A percentile compares a stretch with the other conserved stretches of the same genome.
Conservation (phyloP, 192 early-diverging fungal species). For the Umbelopsis isabellina region DNA sequence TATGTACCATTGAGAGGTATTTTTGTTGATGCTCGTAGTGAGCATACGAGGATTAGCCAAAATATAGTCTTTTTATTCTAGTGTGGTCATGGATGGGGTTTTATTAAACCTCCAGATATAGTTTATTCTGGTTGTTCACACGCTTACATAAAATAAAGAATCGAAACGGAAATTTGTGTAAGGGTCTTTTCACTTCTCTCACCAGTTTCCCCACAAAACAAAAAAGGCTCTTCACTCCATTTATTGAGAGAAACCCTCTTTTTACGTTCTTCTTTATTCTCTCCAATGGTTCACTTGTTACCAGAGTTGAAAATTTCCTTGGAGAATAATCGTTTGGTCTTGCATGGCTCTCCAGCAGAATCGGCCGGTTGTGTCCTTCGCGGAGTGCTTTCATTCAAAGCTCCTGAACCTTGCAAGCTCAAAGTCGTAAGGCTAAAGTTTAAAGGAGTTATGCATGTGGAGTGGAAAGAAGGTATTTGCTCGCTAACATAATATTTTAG, state of each 20-base stretch:
- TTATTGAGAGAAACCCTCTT: background rate
- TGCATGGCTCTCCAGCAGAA: slow-evolving; percentile 41
- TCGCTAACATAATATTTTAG: background rate
- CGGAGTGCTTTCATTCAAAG: slow-evolving; percentile 49
- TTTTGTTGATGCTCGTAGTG: too few relatives aligned
- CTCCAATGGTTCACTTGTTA: slow-evolving; percentile 3
- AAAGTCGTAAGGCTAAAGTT: slow-evolving; percentile 50
- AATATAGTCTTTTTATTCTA: too few relatives aligned
- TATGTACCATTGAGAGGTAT: too few relatives aligned
- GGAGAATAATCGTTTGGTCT: slow-evolving; percentile 31
- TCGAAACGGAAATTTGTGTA: too few relatives aligned
- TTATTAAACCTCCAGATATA: too few relatives aligned
- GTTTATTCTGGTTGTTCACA: too few relatives aligned
- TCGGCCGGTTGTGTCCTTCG: slow-evolving; percentile 50
- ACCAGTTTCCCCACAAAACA: background rate
- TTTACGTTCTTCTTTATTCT: slow-evolving; percentile 1
- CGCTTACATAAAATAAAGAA: too few relatives aligned
- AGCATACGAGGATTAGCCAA: too few relatives aligned
- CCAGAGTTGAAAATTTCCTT: slow-evolving; percentile 32
- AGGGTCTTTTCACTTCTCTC: too few relatives aligned
- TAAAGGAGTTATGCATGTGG: slow-evolving; percentile 52
- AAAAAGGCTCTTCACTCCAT: background rate
- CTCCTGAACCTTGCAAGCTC: slow-evolving; percentile 49
- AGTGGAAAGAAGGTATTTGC: slow-evolving; percentile 42
- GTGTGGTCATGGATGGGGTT: too few relatives aligned